Percentiles rank a stretch among this genome's conserved stretches.
Evolutionary conservation across 768 basidiomycete genomes (phyloP).

Genomic region (Hypsizygus marmoreus): DNA sequence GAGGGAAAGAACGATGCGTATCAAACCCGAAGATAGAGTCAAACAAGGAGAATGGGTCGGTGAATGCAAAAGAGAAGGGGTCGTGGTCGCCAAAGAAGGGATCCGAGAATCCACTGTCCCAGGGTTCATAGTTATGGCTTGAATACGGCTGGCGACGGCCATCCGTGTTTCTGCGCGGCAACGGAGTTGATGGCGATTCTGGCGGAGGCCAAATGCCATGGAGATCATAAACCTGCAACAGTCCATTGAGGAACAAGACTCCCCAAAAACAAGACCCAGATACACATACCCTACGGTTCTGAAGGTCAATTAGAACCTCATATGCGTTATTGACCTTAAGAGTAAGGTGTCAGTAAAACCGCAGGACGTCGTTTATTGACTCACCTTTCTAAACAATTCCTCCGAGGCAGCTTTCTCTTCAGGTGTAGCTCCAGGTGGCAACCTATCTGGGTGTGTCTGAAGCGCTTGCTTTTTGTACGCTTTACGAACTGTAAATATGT

Average conservation of each 20-base stretch:
- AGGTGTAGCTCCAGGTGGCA: conserved; percentile 54
- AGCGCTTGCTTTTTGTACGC: conserved; percentile 78
- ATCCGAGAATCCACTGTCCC: conserved; percentile 37
- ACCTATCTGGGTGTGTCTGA: conserved; percentile 75
- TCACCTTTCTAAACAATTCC: conserved; percentile 52
- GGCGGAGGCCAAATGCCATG: conserved; percentile 78
- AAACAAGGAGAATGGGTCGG: conserved; percentile 77
- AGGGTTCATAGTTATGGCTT: conserved; percentile 24
- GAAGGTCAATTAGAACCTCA: conserved; percentile 65
- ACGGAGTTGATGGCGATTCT: conserved; percentile 23
- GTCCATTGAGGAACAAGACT: conserved; percentile 1
- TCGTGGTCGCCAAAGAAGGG: conserved; percentile 41
- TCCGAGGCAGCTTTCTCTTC: conserved; percentile 62
- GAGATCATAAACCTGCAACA: conserved; percentile 60
- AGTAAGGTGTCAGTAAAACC: conserved; percentile 8
- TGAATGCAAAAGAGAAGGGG: conserved; percentile 51
- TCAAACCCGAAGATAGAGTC: conserved; percentile 66
- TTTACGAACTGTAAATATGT: conserved; percentile 70
- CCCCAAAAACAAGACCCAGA: not conserved
- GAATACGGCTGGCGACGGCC: conserved; percentile 19
- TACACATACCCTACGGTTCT: conserved; percentile 53
- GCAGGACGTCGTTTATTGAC: not conserved
- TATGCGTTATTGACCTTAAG: conserved; percentile 75
- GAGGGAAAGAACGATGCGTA: conserved; percentile 28
- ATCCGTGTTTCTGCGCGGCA: conserved; percentile 7